Evolutionary conservation across 371 early-diverging fungal species (phyloP), one percentile per base, ranked within the genome.

Genomic region (Mucor racemosus): DNA sequence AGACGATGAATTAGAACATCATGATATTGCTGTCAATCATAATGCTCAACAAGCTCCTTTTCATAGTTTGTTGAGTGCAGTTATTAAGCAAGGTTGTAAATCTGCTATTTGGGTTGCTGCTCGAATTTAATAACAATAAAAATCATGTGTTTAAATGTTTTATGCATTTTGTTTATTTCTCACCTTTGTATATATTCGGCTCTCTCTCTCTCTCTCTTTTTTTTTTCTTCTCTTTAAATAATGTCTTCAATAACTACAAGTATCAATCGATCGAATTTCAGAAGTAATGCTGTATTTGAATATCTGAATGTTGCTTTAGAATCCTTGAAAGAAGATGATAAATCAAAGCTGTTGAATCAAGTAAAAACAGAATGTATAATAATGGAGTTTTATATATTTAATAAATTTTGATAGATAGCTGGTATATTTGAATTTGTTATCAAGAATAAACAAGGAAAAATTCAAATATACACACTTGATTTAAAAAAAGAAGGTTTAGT

Each of bases 1-100:
- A 19, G 98, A 98, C 72, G 97, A 98, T 59, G 98, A 98, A 74
- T 84, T 98, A 44, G 97, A 97, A 73, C 98, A 98, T 73, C 76
- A 94, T 68, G 94, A 95, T 74, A 92, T 92, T n/a, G 98, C 98
- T 31, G 82, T 98, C 2, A 93, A 91, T 11, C 86, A 95, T 62
- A 95, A 95, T 57, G 91, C 97, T 21, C 91, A 91, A 58, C 78
- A 83, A 80, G 95, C 96, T 7, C 93, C 95, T 15, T 81, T 88
- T 59, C 90, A 96, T 69, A 76, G 81, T 44, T 75, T 85, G 4
- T 79, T 96, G 40, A 88, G 85, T 59, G 80, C 85, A 48, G 83
- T 90, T 3, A 94, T 96, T 68, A 86, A 87, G 75, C 84, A 85
- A 62, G 96, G 96, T 1, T 96, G 96, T 69, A 89, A 90, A 58